Percentiles rank a stretch among this genome's conserved stretches.
Evolutionary conservation across 345 rosid species (phyloP).

Genomic region (Firmiana major): DNA sequence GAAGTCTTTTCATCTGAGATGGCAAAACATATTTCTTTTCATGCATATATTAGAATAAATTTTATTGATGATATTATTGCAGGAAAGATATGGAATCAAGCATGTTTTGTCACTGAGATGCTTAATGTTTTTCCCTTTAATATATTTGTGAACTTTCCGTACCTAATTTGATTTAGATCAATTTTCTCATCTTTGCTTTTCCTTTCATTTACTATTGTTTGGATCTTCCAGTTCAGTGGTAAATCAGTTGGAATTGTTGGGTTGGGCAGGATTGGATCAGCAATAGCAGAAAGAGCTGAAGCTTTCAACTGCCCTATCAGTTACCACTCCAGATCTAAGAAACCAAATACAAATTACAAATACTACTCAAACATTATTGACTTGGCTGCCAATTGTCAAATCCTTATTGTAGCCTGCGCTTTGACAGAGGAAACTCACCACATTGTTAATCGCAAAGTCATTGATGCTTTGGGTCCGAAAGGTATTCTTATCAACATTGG

Average conservation of each 20-base stretch:
- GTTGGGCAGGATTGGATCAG: conserved; percentile 54
- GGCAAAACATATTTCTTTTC: background rate
- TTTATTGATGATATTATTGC: background rate
- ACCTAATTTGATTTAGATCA: too few relatives aligned
- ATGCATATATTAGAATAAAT: background rate
- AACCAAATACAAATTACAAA: conserved; percentile 31
- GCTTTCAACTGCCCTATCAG: conserved; percentile 51
- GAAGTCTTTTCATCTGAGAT: background rate
- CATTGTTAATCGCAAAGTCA: conserved; percentile 39
- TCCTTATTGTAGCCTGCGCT: conserved; percentile 58
- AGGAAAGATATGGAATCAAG: background rate
- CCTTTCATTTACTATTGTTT: background rate
- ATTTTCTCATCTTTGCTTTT: too few relatives aligned
- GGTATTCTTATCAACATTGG: conserved; percentile 66
- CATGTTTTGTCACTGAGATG: background rate
- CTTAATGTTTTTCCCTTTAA: background rate
- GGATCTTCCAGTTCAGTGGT: conserved; percentile 47
- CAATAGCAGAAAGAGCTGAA: conserved; percentile 58
- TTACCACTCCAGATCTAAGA: conserved; percentile 46
- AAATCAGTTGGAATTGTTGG: conserved; percentile 62
- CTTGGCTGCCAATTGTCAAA: conserved; percentile 44
- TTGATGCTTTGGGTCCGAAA: conserved; percentile 57
- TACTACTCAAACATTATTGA: conserved; percentile 39
- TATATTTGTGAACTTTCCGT: too few relatives aligned
- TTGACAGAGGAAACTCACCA: conserved; percentile 30